Base-by-base conservation (phyloP, 441 rosid species). In the Aquilaria agallochum region DNA sequence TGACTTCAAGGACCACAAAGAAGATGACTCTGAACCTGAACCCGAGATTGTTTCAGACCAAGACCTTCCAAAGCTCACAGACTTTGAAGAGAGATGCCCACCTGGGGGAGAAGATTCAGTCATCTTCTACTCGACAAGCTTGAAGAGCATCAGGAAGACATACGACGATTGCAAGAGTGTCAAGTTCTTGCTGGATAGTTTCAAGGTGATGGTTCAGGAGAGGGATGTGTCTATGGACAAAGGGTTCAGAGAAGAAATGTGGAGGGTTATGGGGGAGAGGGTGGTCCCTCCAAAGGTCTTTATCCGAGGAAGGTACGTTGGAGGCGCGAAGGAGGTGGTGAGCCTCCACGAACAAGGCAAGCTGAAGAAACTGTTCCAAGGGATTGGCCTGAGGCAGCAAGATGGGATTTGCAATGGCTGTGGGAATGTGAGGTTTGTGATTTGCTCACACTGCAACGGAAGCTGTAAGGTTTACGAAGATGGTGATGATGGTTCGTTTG, bases 241-340 rank as follows among this genome's bases (percentile, higher is more conserved):
- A 67, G 95, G 78, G 66, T 89, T 66, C 75, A 76, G 92, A 72
- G 96, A 86, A 48, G 96, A 87, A 70, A 73, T 89, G 53, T 86
- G 92, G 96, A 77, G 75, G 63, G 51, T 82, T 15, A 56, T 86
- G 62, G 88, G 85, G 0, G 77, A 69, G 6, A 82, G 82, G 74
- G 92, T 74, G 51, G 71, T 84, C 12, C 88, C 94, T 36, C 97
- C 99, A 2, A 86, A 79, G 76, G 77, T 95, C 48, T 95, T 95
- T 70, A 68, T 95, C 14, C 84, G 64, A 55, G 99, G 97, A 53
- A 87, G 83, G 68, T 83, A 78, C 78, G 78, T 95, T 33, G 99
- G 99, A 55, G 97, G 96, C 69, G 94, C 92, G 8, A 94, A 89
- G 42, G 88, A 86, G 77, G 95, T 87, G 32, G 78, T 84, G 20